phyloP scores from a whole-genome alignment of 2,329 filamentous ascomycete genomes.

The Aspergillus novofumigatus region DNA sequence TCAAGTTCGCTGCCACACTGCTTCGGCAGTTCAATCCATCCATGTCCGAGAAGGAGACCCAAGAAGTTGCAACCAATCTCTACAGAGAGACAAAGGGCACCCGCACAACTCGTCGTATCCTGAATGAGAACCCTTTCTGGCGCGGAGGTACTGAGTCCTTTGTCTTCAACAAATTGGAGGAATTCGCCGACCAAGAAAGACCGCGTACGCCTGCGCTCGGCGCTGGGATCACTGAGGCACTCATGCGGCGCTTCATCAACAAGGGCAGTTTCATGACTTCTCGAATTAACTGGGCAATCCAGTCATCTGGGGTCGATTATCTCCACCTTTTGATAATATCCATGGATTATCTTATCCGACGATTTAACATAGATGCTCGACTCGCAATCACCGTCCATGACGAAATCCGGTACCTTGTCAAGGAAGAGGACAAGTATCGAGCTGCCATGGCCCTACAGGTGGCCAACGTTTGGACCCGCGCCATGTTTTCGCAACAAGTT shows the following conservation, averaged over 20 bases:
- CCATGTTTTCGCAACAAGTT: constrained; percentile 96
- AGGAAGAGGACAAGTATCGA: constrained; percentile 78
- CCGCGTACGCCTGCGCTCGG: constrained; percentile 89
- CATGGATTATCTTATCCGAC: constrained; percentile 89
- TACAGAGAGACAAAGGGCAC: constrained; percentile 88
- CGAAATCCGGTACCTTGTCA: constrained; percentile 91
- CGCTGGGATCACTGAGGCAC: constrained; percentile 90
- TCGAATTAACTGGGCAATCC: constrained; percentile 98
- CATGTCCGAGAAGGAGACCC: constrained; percentile 74
- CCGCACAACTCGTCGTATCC: constrained; percentile 69
- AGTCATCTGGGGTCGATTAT: constrained; percentile 95
- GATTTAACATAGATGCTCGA: constrained; percentile 79
- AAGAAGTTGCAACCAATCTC: constrained; percentile 69
- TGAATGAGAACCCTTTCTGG: constrained; percentile 81
- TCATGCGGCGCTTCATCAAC: constrained; percentile 82
- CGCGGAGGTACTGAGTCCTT: constrained; percentile 94
- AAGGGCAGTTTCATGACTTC: constrained; percentile 92
- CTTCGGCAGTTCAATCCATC: constrained; percentile 89
- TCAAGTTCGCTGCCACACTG: constrained; percentile 87
- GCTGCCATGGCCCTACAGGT: constrained; percentile 91
- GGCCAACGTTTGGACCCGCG: constrained; percentile 91
- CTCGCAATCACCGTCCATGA: constrained; percentile 94
- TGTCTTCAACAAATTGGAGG: constrained; percentile 96
- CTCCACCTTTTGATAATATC: constrained; percentile 86
- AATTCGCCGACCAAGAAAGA: constrained; percentile 91